Conservation (phyloP, 768 basidiomycete genomes). For the Rhizopogon vinicolor region DNA sequence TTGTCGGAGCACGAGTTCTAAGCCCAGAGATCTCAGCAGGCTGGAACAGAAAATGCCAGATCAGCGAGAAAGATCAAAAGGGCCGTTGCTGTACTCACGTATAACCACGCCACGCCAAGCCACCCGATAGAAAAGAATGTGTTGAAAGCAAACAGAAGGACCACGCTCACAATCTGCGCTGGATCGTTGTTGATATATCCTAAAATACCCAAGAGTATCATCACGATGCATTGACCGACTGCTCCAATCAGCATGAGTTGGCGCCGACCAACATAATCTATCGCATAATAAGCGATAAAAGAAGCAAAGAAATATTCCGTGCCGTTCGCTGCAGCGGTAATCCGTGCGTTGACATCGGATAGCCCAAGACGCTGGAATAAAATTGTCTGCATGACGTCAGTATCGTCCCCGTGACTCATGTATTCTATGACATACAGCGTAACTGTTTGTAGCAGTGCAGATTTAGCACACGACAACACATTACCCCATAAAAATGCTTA, state of each 20-base stretch:
- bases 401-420: not conserved
- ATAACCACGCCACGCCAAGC: constrained; percentile 34
- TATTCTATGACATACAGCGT: constrained; percentile 2
- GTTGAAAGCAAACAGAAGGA: constrained; percentile 31
- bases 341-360: constrained; percentile 16
- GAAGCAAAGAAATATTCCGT: constrained; percentile 42
- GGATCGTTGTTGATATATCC: constrained; percentile 16
- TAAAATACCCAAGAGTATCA: constrained; percentile 24
- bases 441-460: constrained; percentile 2
- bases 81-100: constrained; percentile 3
- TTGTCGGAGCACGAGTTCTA: constrained; percentile 23
- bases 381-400: constrained; percentile 5
- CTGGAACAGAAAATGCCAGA: constrained; percentile 2
- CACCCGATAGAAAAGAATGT: constrained; percentile 33
- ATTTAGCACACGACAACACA: not conserved
- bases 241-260: constrained; percentile 43
- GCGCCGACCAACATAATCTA: constrained; percentile 46
- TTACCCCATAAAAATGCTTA: constrained; percentile 1
- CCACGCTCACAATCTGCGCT: constrained; percentile 18
- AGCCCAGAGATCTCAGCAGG: constrained; percentile 27
- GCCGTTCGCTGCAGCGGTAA: constrained; percentile 31
- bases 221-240: constrained; percentile 25
- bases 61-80: not conserved
- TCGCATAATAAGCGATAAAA: constrained; percentile 42
- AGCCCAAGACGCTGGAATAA: constrained; percentile 19